Evolutionary conservation across 257 asterid species (phyloP), one percentile per base, ranked within the genome.

Genomic region (Solanum chaucha): DNA sequence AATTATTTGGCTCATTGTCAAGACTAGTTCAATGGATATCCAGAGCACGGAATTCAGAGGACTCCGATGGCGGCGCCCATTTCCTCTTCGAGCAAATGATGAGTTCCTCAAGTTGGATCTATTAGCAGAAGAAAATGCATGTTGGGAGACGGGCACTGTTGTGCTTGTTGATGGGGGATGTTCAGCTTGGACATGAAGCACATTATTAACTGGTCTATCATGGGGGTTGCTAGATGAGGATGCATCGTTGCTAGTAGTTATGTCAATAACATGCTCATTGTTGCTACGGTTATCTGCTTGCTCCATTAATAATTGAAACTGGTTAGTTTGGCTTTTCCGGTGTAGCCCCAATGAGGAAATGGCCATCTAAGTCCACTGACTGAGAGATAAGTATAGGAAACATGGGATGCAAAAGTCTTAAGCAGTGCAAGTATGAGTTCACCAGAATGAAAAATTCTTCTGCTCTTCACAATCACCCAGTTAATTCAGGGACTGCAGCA

Each of bases 11-110:
- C 96, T 93, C 81, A 94, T 91, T 24, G 98, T 94, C 87, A 97
- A 90, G 28, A 94, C 89, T 61, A 95, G 93, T 89, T 95, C 96
- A 26, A 95, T 87, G 15, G 98, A 94, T 89, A 95, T 95, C 99
- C 99, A 97, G 67, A 94, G 70, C 78, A 89, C 95, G 71, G 99
- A 94, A 88, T 95, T 95, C 68, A 97, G 84, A 12, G 98, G 98
- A 89, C 98, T 97, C 89, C 98, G 93, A 86, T 95, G 94, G 87
- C 89, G 86, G 30, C 92, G 98, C 19, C 92, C 91, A 88, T 87
- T 94, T 89, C 95, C 94, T 89, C 98, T 92, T 78, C 94, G 94
- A 87, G 77, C 85, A 74, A 94, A 88, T 46, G 98, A 92, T 58
- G 98, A 86, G 88, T 68, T 94, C 87, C 96, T 92, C 28, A 94